Conservation (phyloP, 2,329 filamentous ascomycete genomes). For the Boeremia lycopersici region DNA sequence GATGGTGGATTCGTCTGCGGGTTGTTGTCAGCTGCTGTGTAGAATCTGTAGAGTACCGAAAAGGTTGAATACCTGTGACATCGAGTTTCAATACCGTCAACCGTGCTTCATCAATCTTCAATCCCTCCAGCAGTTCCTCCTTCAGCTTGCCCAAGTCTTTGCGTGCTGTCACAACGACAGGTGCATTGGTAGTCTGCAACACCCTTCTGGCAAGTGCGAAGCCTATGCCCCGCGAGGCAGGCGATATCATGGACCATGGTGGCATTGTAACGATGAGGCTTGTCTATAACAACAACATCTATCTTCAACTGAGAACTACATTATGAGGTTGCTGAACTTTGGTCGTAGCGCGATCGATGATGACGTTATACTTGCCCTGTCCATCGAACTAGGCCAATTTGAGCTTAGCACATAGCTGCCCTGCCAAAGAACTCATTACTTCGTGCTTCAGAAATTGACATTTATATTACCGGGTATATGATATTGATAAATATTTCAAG, state of each 20-base stretch:
- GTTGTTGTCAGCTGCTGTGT: neutral
- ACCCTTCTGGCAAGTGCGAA: slow-evolving; percentile 65
- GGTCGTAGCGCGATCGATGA: slow-evolving; percentile 36
- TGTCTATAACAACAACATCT: neutral
- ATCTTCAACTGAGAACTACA: slow-evolving; percentile 12
- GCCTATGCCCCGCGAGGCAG: slow-evolving; percentile 68
- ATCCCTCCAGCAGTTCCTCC: slow-evolving; percentile 56
- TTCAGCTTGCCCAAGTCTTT: slow-evolving; percentile 58
- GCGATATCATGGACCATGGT: slow-evolving; percentile 60
- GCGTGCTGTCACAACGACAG: slow-evolving; percentile 66
- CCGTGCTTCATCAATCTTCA: slow-evolving; percentile 55
- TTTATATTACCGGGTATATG: neutral
- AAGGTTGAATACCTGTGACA: slow-evolving; percentile 57
- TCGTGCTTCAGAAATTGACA: neutral
- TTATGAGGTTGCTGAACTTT: slow-evolving; percentile 9
- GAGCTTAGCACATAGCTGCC: neutral
- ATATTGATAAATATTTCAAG: neutral
- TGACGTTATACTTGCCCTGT: slow-evolving; percentile 31
- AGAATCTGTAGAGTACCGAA: neutral
- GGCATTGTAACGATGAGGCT: slow-evolving; percentile 40
- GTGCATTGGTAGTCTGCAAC: slow-evolving; percentile 61
- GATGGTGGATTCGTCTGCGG: slow-evolving; percentile 67
- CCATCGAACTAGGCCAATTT: slow-evolving; percentile 26
- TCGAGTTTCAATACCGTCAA: slow-evolving; percentile 62
- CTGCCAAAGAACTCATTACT: no score